Evolutionary conservation across 352 stramenopile species (phyloP), one percentile per base, ranked within the genome.

Genomic region (Thraustotheca clavata): DNA sequence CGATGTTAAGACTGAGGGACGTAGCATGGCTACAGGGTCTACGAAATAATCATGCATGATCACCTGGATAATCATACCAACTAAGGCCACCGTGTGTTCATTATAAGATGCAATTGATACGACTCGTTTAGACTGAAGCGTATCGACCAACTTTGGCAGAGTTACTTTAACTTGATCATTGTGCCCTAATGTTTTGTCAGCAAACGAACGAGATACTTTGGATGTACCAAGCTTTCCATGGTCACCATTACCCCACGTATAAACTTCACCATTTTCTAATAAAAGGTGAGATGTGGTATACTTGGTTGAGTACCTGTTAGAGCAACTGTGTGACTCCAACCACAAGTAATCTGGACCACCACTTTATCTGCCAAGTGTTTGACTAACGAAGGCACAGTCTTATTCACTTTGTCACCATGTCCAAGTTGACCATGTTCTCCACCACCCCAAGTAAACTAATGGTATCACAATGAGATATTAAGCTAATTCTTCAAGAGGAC

Each of bases 51-150:
- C 26, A 47, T 16, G 1, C 22, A 43, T 29, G 18, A 22, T 22
- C 40, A n/a, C n/a, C n/a, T n/a, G n/a, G 31, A 24, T 14, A 12
- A 50, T 50, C 43, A 50, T 50, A 63, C 86, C 79, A 12, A 88
- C 89, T 1, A 98, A 76, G 27, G 91, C 93, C 3, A 97, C 89
- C 4, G 95, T 98, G 73, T 98, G 95, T 60, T 98, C 95, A 65
- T 98, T 98, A 80, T 98, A 98, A n/a, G 91, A 98, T 24, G 95
- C 93, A 8, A 98, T 87, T 31, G 87, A 83, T n/a, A 98, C 85
- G n/a, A 98, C 93, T 18, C 87, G 88, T 69, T 97, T 96, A 34
- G 82, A 73, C 27, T 95, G 79, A 1, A 98, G 73, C 24, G 91
- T 86, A 35, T 98, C 89, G 20, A 98, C 90, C 11, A 89, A 49